Evolutionary conservation across 2,329 filamentous ascomycete species (phyloP).

Genomic region (Penicillium brasilianum): DNA sequence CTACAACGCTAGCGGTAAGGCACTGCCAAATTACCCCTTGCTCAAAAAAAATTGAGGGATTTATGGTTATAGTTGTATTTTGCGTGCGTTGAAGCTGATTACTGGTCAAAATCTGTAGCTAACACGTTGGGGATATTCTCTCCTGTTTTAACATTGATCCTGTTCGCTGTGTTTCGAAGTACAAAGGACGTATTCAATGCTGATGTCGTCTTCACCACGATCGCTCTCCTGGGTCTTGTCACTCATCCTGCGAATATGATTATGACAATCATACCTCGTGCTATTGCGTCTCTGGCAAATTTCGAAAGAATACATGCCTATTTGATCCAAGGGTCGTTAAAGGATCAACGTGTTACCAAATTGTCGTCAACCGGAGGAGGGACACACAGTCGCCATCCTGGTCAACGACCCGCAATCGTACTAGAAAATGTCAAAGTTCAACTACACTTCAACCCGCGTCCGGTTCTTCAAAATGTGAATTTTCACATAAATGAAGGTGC

Average conservation of each 20-base stretch:
- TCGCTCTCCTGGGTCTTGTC: conserved; percentile 15
- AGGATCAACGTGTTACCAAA: too few species aligned
- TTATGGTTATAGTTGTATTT: neutral
- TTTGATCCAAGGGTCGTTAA: too few species aligned
- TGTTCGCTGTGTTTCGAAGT: neutral
- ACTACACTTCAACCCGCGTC: too few species aligned
- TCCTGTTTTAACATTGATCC: neutral
- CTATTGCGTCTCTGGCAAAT: conserved; percentile 11
- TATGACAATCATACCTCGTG: conserved; percentile 14
- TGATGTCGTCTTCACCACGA: conserved; percentile 7
- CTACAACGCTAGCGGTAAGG: conserved; percentile 14
- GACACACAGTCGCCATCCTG: too few species aligned
- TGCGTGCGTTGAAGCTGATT: too few species aligned
- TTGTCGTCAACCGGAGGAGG: too few species aligned
- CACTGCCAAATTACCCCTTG: neutral
- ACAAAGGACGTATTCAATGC: neutral
- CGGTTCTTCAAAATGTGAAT: too few species aligned
- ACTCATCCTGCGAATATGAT: conserved; percentile 18
- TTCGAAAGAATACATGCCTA: conserved; percentile 2
- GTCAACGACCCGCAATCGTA: too few species aligned
- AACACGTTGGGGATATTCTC: neutral
- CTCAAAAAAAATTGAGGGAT: neutral
- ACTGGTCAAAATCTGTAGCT: neutral
- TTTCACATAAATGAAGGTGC: neutral
- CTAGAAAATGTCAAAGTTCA: too few species aligned